Evolutionary conservation across 495 filamentous ascomycete species (phyloP).

Genomic region (Astrothelium subdiscretum): DNA sequence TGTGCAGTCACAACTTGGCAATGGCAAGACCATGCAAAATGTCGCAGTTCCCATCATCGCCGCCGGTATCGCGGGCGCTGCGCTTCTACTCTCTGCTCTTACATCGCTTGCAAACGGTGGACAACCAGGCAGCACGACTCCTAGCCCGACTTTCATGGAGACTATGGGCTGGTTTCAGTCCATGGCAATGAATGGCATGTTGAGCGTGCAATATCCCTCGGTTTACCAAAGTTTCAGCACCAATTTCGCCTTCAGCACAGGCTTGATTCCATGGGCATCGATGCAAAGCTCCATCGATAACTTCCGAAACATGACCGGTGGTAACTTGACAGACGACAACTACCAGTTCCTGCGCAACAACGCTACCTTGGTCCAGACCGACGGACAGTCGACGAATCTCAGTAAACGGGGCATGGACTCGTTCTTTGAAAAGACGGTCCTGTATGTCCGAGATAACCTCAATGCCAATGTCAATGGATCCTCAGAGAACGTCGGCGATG

Average conservation of each 20-base stretch:
- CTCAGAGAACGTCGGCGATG: conserved; percentile 15
- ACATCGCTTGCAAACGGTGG: conserved; percentile 54
- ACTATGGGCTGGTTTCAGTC: conserved; percentile 86
- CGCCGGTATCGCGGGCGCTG: conserved; percentile 75
- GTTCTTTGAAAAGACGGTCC: conserved; percentile 23
- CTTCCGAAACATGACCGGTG: conserved; percentile 71
- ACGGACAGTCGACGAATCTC: conserved; percentile 31
- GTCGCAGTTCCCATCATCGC: conserved; percentile 75
- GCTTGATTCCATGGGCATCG: conserved; percentile 66
- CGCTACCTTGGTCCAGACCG: conserved; percentile 50
- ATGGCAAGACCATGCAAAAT: conserved; percentile 69
- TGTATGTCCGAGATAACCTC: conserved; percentile 38
- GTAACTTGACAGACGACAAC: conserved; percentile 70
- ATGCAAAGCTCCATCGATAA: conserved; percentile 78
- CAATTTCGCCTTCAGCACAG: conserved; percentile 90
- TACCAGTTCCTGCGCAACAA: conserved; percentile 59
- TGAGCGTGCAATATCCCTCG: conserved; percentile 74
- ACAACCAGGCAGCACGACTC: conserved; percentile 49
- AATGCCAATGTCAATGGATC: conserved; percentile 42
- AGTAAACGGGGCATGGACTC: conserved; percentile 44
- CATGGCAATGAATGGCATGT: conserved; percentile 90
- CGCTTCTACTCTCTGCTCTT: conserved; percentile 61
- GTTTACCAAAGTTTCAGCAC: conserved; percentile 79
- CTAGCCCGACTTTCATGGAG: conserved; percentile 77
- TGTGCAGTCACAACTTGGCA: conserved; percentile 67